Base-by-base conservation (phyloP, 1,139 yeast genomes). In the Nakaseomyces uthaithaninus region DNA sequence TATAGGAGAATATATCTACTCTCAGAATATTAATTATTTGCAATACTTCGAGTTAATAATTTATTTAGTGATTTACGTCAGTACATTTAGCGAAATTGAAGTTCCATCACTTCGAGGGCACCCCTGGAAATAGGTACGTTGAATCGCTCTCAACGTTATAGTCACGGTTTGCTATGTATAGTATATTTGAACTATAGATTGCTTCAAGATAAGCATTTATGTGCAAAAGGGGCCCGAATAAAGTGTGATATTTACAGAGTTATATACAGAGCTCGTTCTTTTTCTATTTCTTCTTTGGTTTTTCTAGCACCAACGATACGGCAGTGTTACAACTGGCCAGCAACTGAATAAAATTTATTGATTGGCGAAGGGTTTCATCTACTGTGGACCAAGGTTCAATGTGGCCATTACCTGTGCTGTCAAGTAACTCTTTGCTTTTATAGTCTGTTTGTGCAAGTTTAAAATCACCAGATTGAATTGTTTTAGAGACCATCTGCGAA, bases 381-480 rank as follows among this genome's bases (percentile, higher is more conserved):
- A 53, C 34, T 26, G 43, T 47, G 28, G 43, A 47, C 59, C 58
- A 54, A 4, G 60, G 58, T 27, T 57, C 60, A 10, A 57, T 16
- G 15, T 19, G 35, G 10, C 28, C 27, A 10, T 15, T 30, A 7
- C 45, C 38, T 10, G 28, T 28, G 6, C 45, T 42, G n/a, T 38
- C 27, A 9, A 2, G 10, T 18, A 31, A 16, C 22, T 23, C 27
- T 18, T n/a, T 19, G 11, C 22, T 17, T 11, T 30, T 12, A 15
- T 10, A 16, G 12, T 25, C 23, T 7, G 26, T 22, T n/a, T 33
- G 33, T 7, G 22, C 37, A 8, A 20, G 10, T 20, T 27, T 28
- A 19, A 38, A 38, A 4, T 16, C 23, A 4, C 20, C 18, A 18
- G 39, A 38, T 4, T 38, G 27, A n/a, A 45, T 43, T 2, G 58